Evolutionary conservation across 179 eudicot genomes (phyloP).

Genomic region (Silene vulgaris): DNA sequence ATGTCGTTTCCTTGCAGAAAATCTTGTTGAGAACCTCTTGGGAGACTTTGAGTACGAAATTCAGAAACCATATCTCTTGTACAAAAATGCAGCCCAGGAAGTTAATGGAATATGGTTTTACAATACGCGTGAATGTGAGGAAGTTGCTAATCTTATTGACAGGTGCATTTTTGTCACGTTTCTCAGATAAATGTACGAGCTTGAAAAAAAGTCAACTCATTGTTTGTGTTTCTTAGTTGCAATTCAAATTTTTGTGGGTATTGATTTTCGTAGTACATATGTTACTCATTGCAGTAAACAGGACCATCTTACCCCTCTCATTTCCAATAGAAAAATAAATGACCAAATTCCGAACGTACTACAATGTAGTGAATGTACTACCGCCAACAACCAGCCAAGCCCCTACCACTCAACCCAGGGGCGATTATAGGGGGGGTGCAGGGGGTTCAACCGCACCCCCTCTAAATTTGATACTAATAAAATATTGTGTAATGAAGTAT

Average conservation of each 20-base stretch:
- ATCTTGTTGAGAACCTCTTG: conserved; percentile 80
- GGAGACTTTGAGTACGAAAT: conserved; percentile 91
- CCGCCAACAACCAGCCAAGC: no score
- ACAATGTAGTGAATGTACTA: no score
- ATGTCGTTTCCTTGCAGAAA: conserved; percentile 44
- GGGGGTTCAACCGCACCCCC: no score
- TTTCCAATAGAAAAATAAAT: no score
- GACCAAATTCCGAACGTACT: no score
- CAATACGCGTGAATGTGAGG: conserved; percentile 85
- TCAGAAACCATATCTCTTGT: conserved; percentile 76
- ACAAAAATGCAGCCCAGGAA: conserved; percentile 82
- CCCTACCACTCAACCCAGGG: no score
- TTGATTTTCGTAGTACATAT: neutral
- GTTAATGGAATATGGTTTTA: conserved; percentile 97
- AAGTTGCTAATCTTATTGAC: conserved; percentile 72
- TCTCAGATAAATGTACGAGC: neutral
- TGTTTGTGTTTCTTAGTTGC: neutral
- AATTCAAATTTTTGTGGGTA: no score
- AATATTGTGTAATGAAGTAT: no score
- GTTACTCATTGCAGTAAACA: no score
- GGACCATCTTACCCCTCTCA: no score
- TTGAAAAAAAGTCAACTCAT: neutral
- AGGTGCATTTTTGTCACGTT: conserved; percentile 36
- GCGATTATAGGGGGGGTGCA: no score
- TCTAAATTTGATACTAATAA: no score